These are phyloP conservation scores for Plantago coronopus DNA, from an alignment of 305 asterid species.

Conservation along the genomic window DNA sequence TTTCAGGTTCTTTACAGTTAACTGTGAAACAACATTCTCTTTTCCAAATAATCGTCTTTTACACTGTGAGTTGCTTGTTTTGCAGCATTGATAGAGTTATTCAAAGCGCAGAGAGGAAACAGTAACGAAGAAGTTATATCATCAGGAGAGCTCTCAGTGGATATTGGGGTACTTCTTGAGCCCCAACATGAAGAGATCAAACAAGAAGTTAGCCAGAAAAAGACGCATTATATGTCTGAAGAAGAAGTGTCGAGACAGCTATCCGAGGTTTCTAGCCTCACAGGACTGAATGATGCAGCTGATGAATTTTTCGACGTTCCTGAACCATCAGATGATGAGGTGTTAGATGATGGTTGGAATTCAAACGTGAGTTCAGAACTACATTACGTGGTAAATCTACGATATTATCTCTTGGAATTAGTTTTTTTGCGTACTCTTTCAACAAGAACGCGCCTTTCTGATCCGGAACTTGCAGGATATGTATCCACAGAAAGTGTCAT, in stretches of 20 bases:
- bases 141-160: conserved; percentile 39
- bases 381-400: conserved; percentile 35
- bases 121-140: conserved; percentile 34
- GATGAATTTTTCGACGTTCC: conserved; percentile 90
- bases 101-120: conserved; percentile 51
- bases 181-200: conserved; percentile 43
- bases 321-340: conserved; percentile 57
- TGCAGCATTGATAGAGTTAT: conserved; percentile 77
- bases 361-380: conserved; percentile 39
- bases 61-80: conserved; percentile 3
- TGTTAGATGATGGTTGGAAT: conserved; percentile 41
- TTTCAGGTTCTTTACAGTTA: conserved; percentile 48
- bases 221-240: conserved; percentile 22
- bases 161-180: conserved; percentile 25
- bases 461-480: conserved; percentile 42
- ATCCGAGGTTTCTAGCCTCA: conserved; percentile 48
- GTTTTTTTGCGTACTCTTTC: not conserved
- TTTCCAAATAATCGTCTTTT: not conserved
- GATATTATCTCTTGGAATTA: not conserved
- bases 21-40: not conserved
- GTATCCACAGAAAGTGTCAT: conserved; percentile 47
- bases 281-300: conserved; percentile 53
- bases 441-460: not conserved
- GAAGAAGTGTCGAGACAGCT: conserved; percentile 20
- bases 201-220: conserved; percentile 31